Percentiles rank a stretch among this genome's conserved stretches.
phyloP scores from a whole-genome alignment of 2,329 filamentous ascomycete genomes.

The Plectosphaerella cucumerina region DNA sequence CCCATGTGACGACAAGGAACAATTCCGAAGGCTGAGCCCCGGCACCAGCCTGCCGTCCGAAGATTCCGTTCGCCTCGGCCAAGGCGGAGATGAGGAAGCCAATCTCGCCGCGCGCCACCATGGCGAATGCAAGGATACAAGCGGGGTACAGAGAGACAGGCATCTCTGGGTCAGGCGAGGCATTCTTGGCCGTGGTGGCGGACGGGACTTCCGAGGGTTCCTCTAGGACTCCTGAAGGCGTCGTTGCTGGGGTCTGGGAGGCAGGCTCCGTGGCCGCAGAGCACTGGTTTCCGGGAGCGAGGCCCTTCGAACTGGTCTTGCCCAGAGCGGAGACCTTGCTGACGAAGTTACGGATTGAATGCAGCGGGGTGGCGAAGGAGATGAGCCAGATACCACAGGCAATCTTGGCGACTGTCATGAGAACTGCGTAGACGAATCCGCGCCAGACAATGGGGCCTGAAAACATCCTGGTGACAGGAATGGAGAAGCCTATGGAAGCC shows the following conservation, averaged over 20 bases:
- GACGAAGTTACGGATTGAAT: conserved; percentile 1
- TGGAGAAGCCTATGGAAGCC: conserved; percentile 70
- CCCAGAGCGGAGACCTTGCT: background rate
- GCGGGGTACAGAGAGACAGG: conserved; percentile 64
- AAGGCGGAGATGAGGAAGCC: conserved; percentile 71
- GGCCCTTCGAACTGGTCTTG: conserved; percentile 1
- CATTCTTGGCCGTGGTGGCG: conserved; percentile 12
- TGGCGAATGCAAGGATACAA: conserved; percentile 59
- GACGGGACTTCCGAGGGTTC: conserved; percentile 1
- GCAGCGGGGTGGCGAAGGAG: conserved; percentile 22
- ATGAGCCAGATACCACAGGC: conserved; percentile 57
- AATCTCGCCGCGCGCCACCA: conserved; percentile 77
- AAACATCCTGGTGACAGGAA: conserved; percentile 71
- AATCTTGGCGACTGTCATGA: conserved; percentile 65
- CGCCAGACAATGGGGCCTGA: conserved; percentile 61
- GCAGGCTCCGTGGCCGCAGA: background rate
- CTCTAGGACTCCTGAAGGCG: background rate
- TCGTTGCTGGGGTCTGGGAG: background rate
- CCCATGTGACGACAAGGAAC: conserved; percentile 52
- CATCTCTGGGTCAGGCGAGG: conserved; percentile 27
- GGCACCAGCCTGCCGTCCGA: conserved; percentile 15
- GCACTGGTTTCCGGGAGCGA: conserved; percentile 8
- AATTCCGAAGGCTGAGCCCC: conserved; percentile 28
- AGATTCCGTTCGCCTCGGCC: conserved; percentile 50
- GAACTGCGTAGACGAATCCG: conserved; percentile 64